Conservation (phyloP, 345 rosid species). For the Brassica carinata region DNA sequence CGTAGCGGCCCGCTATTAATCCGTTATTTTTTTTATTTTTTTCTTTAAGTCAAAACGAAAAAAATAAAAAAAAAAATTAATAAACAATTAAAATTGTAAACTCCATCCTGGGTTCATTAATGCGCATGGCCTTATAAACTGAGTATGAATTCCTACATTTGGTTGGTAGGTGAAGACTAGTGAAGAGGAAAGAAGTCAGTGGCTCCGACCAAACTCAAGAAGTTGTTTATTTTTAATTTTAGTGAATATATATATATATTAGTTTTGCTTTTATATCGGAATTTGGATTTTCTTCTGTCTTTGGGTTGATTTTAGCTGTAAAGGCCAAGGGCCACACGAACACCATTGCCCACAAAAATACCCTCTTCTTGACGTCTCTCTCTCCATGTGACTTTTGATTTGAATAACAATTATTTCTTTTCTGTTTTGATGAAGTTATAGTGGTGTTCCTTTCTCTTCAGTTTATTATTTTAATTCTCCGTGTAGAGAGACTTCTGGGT, state of each 20-base stretch:
- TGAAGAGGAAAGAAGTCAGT: neutral
- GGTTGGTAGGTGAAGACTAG: neutral
- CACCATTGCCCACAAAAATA: constrained; percentile 27
- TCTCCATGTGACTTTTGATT: constrained; percentile 27
- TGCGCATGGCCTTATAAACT: too few relatives aligned
- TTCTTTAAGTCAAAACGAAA: too few relatives aligned
- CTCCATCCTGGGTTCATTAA: too few relatives aligned
- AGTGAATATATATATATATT: constrained; percentile 2
- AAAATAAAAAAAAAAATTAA: too few relatives aligned
- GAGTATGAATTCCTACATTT: too few relatives aligned
- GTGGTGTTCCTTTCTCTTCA: constrained; percentile 20
- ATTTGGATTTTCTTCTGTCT: constrained; percentile 20
- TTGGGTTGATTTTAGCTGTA: constrained; percentile 39
- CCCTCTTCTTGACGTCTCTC: constrained; percentile 36
- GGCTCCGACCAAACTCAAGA: constrained; percentile 12
- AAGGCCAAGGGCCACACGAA: constrained; percentile 40
- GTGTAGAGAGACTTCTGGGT: constrained; percentile 30
- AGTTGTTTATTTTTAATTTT: constrained; percentile 29
- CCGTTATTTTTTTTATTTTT: too few relatives aligned
- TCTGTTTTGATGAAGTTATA: constrained; percentile 23
- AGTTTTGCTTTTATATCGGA: neutral
- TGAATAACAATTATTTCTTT: constrained; percentile 20
- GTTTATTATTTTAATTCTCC: constrained; percentile 5
- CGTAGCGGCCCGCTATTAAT: too few relatives aligned
- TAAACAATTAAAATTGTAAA: too few relatives aligned